A percentile compares a stretch with the other conserved stretches of the same genome.
phyloP scores from a whole-genome alignment of 177 flowering plant genomes.

The Vitis hybrid region DNA sequence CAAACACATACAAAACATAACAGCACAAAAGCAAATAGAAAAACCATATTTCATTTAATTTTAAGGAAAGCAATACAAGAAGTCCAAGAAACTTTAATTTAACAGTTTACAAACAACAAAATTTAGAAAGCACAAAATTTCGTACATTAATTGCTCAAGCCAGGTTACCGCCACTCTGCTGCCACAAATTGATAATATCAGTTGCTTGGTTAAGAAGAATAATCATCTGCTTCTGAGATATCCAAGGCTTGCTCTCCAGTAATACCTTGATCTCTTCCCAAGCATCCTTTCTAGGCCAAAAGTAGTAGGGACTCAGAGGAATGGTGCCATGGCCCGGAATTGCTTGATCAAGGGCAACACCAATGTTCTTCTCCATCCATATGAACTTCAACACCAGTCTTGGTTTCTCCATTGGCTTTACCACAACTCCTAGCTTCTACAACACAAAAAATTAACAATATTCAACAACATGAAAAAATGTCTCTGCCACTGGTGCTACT shows the following conservation, averaged over 20 bases:
- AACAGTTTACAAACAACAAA: neutral
- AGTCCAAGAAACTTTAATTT: neutral
- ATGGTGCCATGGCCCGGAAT: constrained; percentile 82
- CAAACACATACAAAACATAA: neutral
- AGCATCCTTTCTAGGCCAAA: constrained; percentile 96
- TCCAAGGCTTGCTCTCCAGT: constrained; percentile 95
- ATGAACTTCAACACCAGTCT: constrained; percentile 84
- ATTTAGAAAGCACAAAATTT: neutral
- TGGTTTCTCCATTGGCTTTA: constrained; percentile 69
- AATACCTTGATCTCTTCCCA: constrained; percentile 87
- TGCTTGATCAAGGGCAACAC: constrained; percentile 67
- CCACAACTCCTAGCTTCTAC: constrained; percentile 72
- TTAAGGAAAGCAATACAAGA: constrained; percentile 1
- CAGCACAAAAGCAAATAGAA: neutral
- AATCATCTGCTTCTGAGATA: constrained; percentile 76
- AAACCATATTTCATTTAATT: neutral
- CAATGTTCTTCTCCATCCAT: constrained; percentile 94
- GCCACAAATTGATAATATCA: constrained; percentile 94
- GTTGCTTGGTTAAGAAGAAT: constrained; percentile 94
- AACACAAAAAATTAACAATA: constrained; percentile 11
- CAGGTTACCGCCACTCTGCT: constrained; percentile 75
- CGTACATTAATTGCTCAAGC: constrained; percentile 11
- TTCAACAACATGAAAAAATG: neutral
- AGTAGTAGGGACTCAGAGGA: constrained; percentile 86
- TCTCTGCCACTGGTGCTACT: no score